Evolutionary conservation across 2,329 filamentous ascomycete species (phyloP).

Genomic region (Sporothrix curviconia): DNA sequence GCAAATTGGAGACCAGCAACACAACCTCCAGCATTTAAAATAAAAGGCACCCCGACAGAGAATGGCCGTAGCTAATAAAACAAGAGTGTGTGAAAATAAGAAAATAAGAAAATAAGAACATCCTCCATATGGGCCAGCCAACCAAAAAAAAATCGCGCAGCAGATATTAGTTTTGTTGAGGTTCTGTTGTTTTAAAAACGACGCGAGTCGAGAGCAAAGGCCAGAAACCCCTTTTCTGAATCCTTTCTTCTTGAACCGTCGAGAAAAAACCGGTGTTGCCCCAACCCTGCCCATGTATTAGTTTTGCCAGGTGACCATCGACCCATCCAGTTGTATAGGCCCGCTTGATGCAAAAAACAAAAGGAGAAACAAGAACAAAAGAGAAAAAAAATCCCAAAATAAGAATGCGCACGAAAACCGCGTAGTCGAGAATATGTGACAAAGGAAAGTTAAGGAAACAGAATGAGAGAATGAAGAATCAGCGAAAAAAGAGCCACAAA

Average conservation of each 20-base stretch:
- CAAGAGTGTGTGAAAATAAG: conserved; percentile 28
- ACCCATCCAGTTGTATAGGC: conserved; percentile 23
- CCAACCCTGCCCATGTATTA: conserved; percentile 36
- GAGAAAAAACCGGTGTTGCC: conserved; percentile 29
- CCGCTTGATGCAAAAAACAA: conserved; percentile 22
- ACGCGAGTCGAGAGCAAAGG: neutral
- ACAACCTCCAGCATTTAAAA: conserved; percentile 31
- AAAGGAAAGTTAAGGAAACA: conserved; percentile 17
- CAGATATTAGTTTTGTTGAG: conserved; percentile 39
- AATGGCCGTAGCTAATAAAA: conserved; percentile 41
- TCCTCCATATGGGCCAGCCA: conserved; percentile 47
- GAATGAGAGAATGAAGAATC: conserved; percentile 6
- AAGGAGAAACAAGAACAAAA: conserved; percentile 1
- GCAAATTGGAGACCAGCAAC: neutral
- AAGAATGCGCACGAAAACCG: conserved; percentile 16
- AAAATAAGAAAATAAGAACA: neutral
- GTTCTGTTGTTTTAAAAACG: conserved; percentile 1
- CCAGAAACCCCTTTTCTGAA: neutral
- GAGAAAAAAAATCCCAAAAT: neutral
- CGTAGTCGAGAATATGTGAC: conserved; percentile 20
- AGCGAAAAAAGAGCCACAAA: conserved; percentile 5
- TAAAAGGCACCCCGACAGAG: conserved; percentile 23
- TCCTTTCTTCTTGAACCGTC: conserved; percentile 4
- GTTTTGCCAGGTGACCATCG: conserved; percentile 38
- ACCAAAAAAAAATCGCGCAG: conserved; percentile 29